phyloP scores from a whole-genome alignment of 768 basidiomycete genomes.

The Lyophyllum atratum region DNA sequence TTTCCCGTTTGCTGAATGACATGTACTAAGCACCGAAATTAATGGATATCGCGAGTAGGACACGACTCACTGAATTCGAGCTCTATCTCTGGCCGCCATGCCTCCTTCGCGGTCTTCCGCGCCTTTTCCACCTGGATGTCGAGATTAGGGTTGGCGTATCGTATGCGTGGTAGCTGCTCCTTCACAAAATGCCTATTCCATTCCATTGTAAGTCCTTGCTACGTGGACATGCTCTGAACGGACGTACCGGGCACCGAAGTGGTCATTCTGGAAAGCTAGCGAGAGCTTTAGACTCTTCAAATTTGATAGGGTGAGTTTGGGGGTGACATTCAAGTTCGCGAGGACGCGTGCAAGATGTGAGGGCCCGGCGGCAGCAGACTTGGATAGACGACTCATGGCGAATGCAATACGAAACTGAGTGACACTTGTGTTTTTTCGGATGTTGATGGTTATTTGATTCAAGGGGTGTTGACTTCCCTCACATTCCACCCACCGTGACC shows the following conservation, averaged over 20 bases:
- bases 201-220: not conserved
- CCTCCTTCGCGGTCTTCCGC: slow-evolving; percentile 52
- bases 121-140: slow-evolving; percentile 59
- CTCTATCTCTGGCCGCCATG: slow-evolving; percentile 61
- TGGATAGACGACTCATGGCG: slow-evolving; percentile 23
- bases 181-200: slow-evolving; percentile 70
- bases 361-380: slow-evolving; percentile 37
- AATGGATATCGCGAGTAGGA: not conserved
- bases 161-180: slow-evolving; percentile 77
- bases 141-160: slow-evolving; percentile 70
- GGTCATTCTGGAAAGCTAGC: slow-evolving; percentile 63
- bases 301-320: slow-evolving; percentile 48
- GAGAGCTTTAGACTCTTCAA: slow-evolving; percentile 58
- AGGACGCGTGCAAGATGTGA: slow-evolving; percentile 60
- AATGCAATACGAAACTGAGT: not conserved
- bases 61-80: slow-evolving; percentile 62
- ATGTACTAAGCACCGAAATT: not conserved
- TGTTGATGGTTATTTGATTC: slow-evolving; percentile 2
- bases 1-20: slow-evolving; percentile 48
- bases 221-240: not conserved
- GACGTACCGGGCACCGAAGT: slow-evolving; percentile 73
- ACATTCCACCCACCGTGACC: no score
- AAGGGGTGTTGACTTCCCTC: not conserved
- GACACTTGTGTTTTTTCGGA: slow-evolving; percentile 7
- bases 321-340: slow-evolving; percentile 48